Evolutionary conservation across 768 basidiomycete genomes (phyloP).

Genomic region (Podaxis sp.): DNA sequence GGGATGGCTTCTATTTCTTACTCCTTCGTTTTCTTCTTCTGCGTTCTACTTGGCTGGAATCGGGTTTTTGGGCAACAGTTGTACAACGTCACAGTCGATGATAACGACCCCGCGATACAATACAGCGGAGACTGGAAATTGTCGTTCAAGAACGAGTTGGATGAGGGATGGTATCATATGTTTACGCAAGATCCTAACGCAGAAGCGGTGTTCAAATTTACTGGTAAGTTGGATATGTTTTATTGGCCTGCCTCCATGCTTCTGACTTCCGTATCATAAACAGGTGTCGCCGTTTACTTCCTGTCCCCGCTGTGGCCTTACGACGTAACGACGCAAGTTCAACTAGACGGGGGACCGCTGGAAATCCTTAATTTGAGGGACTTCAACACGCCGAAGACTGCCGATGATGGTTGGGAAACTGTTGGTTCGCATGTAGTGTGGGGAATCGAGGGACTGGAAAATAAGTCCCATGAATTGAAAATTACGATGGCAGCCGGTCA

Average conservation of each 20-base stretch:
- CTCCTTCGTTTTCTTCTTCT: not conserved
- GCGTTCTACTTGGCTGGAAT: not conserved
- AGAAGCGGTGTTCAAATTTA: slow-evolving; percentile 7
- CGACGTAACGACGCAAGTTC: slow-evolving; percentile 27
- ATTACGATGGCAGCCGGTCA: slow-evolving; percentile 34
- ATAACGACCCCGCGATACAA: not conserved
- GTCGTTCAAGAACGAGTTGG: not conserved
- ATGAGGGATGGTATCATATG: slow-evolving; percentile 1
- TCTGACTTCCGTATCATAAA: not conserved
- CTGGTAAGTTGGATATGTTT: not conserved
- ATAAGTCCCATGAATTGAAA: slow-evolving; percentile 32
- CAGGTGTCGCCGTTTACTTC: slow-evolving; percentile 36
- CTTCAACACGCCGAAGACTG: not conserved
- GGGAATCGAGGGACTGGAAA: slow-evolving; percentile 29
- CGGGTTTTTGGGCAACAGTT: not conserved
- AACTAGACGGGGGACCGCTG: slow-evolving; percentile 24
- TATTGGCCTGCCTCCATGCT: too few relatives aligned
- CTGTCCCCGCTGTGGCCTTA: slow-evolving; percentile 37
- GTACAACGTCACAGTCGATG: slow-evolving; percentile 12
- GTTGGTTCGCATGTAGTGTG: slow-evolving; percentile 35
- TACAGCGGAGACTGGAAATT: slow-evolving; percentile 3
- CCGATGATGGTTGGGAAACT: slow-evolving; percentile 30
- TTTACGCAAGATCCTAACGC: slow-evolving; percentile 4
- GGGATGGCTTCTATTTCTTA: slow-evolving; percentile 1
- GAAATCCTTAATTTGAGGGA: slow-evolving; percentile 26